Conservation (phyloP, 163 green algal genomes). For the Scenedesmus sp. region DNA sequence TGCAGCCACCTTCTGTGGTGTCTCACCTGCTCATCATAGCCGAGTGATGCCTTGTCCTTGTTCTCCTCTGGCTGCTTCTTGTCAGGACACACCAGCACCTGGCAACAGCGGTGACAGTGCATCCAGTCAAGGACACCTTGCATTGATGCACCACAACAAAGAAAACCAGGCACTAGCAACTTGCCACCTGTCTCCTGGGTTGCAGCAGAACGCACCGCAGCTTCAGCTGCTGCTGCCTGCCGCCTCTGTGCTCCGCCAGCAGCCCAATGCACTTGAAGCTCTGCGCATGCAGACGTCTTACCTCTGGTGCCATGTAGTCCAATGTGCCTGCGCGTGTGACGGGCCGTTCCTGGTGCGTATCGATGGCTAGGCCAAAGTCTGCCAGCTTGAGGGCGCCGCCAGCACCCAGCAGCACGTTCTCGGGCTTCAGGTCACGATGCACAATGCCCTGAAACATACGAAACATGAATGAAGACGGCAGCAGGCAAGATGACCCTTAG, state of each 20-base stretch:
- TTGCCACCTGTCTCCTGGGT: not conserved
- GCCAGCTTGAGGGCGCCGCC: slow-evolving; percentile 50
- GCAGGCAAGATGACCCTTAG: not conserved
- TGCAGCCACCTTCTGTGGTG: not conserved
- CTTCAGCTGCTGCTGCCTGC: not conserved
- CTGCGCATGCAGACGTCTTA: not conserved
- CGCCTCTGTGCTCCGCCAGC: not conserved
- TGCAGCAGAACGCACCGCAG: not conserved
- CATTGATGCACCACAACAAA: not conserved
- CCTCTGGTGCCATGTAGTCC: slow-evolving; percentile 71
- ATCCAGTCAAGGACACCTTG: not conserved
- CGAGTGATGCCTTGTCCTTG: slow-evolving; percentile 73
- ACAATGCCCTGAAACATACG: slow-evolving; percentile 69
- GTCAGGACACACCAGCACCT: slow-evolving; percentile 81
- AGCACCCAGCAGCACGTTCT: slow-evolving; percentile 78
- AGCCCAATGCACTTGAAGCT: not conserved
- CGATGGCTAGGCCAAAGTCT: slow-evolving; percentile 68
- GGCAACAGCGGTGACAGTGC: not conserved
- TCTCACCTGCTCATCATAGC: not conserved
- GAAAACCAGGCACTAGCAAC: not conserved
- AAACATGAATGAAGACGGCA: not conserved
- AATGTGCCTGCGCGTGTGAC: slow-evolving; percentile 75
- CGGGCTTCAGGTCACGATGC: slow-evolving; percentile 84
- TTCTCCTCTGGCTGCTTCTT: slow-evolving; percentile 81
- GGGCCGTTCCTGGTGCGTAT: slow-evolving; percentile 57